A percentile compares a stretch with the other conserved stretches of the same genome.
Conservation (phyloP, 2,329 filamentous ascomycete genomes). For the Fusarium sp. region DNA sequence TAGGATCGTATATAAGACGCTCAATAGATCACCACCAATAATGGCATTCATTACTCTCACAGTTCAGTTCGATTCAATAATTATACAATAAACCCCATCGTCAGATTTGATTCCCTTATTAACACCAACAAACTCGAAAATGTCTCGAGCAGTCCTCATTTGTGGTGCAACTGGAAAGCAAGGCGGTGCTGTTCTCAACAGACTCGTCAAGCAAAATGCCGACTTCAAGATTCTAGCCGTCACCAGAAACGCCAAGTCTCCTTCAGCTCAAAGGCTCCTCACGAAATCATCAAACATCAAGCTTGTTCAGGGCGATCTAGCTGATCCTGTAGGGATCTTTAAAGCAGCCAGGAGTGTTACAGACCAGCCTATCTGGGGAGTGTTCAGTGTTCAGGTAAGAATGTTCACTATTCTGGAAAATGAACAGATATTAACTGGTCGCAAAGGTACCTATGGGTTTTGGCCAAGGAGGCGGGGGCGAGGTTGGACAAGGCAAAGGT, state of each 20-base stretch:
- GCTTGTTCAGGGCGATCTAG: conserved; percentile 68
- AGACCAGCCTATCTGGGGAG: conserved; percentile 21
- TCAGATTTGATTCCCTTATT: neutral
- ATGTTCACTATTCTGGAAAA: accelerated
- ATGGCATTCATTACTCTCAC: neutral
- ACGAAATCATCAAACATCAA: conserved; percentile 60
- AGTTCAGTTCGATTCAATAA: neutral
- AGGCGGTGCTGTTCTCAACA: conserved; percentile 51
- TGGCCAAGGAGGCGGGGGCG: conserved; percentile 5
- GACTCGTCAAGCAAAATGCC: conserved; percentile 47
- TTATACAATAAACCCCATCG: neutral
- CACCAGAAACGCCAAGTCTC: conserved; percentile 66
- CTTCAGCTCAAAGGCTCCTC: conserved; percentile 61
- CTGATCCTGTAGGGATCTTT: conserved; percentile 64
- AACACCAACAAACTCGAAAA: neutral
- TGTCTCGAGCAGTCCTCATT: conserved; percentile 48
- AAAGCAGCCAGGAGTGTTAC: conserved; percentile 10
- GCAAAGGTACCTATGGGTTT: conserved; percentile 3
- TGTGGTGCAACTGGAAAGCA: conserved; percentile 55
- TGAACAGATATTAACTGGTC: neutral
- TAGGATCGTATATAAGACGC: neutral
- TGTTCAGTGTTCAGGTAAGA: conserved; percentile 25
- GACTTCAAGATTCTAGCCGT: conserved; percentile 67
- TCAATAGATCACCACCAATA: neutral
- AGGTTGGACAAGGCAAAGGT: conserved; percentile 62